Percentiles rank a stretch among this genome's conserved stretches.
Conservation (phyloP, 2,329 filamentous ascomycete species). For the Aspergillus candidus region DNA sequence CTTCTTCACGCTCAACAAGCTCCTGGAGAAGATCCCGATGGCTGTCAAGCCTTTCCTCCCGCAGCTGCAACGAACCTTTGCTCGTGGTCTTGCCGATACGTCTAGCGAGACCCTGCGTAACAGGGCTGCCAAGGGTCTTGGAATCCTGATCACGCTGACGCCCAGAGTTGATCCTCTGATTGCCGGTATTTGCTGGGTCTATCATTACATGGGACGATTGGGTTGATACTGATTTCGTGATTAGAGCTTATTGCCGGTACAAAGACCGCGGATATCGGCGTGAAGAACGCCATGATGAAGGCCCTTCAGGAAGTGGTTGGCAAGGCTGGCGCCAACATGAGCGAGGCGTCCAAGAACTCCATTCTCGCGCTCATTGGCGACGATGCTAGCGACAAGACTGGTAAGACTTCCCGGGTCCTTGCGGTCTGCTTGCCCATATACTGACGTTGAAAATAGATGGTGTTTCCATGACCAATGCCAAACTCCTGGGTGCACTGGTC, state of each 20-base stretch:
- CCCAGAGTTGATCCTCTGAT: conserved; percentile 94
- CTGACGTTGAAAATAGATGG: conserved; percentile 36
- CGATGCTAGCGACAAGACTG: conserved; percentile 68
- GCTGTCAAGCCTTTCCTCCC: conserved; percentile 96
- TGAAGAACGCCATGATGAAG: conserved; percentile 93
- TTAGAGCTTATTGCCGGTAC: conserved; percentile 89
- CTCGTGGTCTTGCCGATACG: conserved; percentile 87
- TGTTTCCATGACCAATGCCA: conserved; percentile 85
- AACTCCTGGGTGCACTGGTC: conserved; percentile 80
- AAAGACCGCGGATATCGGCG: conserved; percentile 79
- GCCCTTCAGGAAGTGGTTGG: conserved; percentile 93
- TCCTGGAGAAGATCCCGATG: conserved; percentile 92
- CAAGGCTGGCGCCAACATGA: conserved; percentile 93
- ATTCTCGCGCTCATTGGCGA: conserved; percentile 84
- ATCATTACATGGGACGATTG: conserved; percentile 2
- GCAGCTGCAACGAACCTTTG: conserved; percentile 93
- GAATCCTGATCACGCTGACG: conserved; percentile 91
- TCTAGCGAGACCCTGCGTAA: conserved; percentile 82
- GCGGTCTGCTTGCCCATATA: no score
- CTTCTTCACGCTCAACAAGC: conserved; percentile 84
- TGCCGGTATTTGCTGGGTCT: conserved; percentile 36
- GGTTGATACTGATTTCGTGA: conserved; percentile 6
- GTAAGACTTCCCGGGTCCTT: conserved; percentile 29
- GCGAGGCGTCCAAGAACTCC: conserved; percentile 77
- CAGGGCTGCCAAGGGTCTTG: conserved; percentile 86